Conservation (phyloP, 2,329 filamentous ascomycete genomes). For the Curvularia hawaiiensis region DNA sequence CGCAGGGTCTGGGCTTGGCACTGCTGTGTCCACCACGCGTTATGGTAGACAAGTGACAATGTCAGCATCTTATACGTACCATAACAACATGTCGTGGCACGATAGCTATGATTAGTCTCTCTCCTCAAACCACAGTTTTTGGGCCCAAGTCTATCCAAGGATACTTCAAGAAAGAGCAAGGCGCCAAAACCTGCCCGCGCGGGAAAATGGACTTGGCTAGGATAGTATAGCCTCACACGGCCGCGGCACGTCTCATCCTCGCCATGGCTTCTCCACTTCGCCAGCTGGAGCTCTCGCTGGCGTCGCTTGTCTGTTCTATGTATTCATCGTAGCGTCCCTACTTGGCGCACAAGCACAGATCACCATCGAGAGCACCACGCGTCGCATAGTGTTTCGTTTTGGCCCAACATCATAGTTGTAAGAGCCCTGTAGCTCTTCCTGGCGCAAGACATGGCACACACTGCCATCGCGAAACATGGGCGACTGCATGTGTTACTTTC, state of each 20-base stretch:
- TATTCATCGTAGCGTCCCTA: constrained; percentile 15
- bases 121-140: background rate
- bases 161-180: background rate
- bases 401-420: background rate
- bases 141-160: background rate
- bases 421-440: background rate
- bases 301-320: constrained; percentile 13
- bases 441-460: constrained; percentile 2
- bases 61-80: background rate
- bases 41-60: background rate
- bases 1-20: constrained; percentile 6
- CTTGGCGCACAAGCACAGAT: constrained; percentile 14
- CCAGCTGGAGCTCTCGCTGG: constrained; percentile 8
- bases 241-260: constrained; percentile 19
- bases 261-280: constrained; percentile 10
- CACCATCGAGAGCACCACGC: constrained; percentile 9
- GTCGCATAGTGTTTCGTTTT: background rate
- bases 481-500: constrained; percentile 7
- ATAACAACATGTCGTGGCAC: background rate
- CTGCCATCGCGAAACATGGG: constrained; percentile 9
- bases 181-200: constrained; percentile 1
- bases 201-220: constrained; percentile 23
- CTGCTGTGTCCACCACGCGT: background rate
- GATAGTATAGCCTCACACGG: constrained; percentile 20
- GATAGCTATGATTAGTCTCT: background rate